These are phyloP conservation scores for Vaccinium myrtillus DNA, from an alignment of 148 eudicot genomes.

Conservation along the genomic window DNA sequence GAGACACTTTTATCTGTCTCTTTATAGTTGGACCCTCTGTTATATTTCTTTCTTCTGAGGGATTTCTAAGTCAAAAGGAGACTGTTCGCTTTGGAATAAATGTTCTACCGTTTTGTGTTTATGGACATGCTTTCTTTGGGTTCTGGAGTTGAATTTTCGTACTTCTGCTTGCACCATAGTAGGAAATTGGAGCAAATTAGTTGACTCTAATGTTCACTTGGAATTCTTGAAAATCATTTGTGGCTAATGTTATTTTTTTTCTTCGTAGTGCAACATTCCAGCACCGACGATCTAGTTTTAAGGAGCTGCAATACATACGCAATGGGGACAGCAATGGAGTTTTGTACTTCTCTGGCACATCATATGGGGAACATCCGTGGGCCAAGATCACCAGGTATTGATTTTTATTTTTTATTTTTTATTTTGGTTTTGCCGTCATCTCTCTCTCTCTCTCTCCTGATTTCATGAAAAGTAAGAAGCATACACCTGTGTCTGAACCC, in stretches of 20 bases:
- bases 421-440: background rate
- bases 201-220: background rate
- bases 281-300: conserved; percentile 82
- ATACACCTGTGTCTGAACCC: background rate
- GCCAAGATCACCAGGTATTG: conserved; percentile 78
- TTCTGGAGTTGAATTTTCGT: background rate
- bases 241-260: conserved; percentile 10
- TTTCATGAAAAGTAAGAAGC: background rate
- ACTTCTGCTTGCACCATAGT: background rate
- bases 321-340: conserved; percentile 95
- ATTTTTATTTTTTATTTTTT: background rate
- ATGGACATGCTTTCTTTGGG: background rate
- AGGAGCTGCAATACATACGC: conserved; percentile 87
- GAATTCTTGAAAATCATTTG: background rate
- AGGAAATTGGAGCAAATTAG: background rate
- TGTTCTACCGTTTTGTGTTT: background rate
- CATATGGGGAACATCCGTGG: conserved; percentile 87
- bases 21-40: conserved; percentile 2
- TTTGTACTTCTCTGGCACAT: conserved; percentile 75
- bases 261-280: conserved; percentile 55
- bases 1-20: background rate
- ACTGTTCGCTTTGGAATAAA: background rate
- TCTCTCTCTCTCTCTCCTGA: background rate
- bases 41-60: background rate
- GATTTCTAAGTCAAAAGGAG: no score